Base-by-base conservation (phyloP, 192 early-diverging fungal genomes). In the Coemansia sp. region DNA sequence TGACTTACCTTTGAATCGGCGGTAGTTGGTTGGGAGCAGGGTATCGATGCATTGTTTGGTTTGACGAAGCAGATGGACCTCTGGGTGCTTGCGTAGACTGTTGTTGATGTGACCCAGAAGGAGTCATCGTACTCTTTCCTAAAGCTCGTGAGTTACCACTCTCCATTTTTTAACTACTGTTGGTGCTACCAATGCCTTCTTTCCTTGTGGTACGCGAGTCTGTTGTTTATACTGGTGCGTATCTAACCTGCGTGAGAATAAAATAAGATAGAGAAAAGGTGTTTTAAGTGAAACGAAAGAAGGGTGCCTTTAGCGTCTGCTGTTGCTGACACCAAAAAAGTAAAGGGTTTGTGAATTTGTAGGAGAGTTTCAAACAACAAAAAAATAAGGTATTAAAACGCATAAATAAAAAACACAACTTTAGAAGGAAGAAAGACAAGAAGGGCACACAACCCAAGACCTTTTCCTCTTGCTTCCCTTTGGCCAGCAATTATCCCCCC, bases 1-100 rank as follows among this genome's bases (percentile, higher is more conserved):
- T 38, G 14, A 44, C 68, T 51, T 81, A 81, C 78, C 78, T 81
- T 62, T 81, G 78, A 23, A 81, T 81, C 1, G 72, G 78, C 18
- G 78, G 72, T 18, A 81, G 67, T 55, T 74, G 78, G 62, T 74
- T 81, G 3, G 54, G 49, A 34, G 69, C 52, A 10, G 74, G 22
- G 58, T 69, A 57, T 59, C 59, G 60, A 53, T 49, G 52, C 49
- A 70, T 30, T 49, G 68, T 31, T 49, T 64, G 18, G 49, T 55
- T 57, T 27, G 70, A 23, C 5, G 67, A 48, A 26, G 60, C 58
- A 10, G 58, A 41, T 26, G 62, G 67, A n/a, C 64, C 67, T 22
- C 60, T 66, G 34, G 73, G 76, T 41, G 60, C 58, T 63, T 67
- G 25, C 16, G 52, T 24, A 9, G 25, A 4, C 53, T 31, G 60